Evolutionary conservation across 495 filamentous ascomycete genomes (phyloP).

Genomic region (Tuber microsphaerosporum): DNA sequence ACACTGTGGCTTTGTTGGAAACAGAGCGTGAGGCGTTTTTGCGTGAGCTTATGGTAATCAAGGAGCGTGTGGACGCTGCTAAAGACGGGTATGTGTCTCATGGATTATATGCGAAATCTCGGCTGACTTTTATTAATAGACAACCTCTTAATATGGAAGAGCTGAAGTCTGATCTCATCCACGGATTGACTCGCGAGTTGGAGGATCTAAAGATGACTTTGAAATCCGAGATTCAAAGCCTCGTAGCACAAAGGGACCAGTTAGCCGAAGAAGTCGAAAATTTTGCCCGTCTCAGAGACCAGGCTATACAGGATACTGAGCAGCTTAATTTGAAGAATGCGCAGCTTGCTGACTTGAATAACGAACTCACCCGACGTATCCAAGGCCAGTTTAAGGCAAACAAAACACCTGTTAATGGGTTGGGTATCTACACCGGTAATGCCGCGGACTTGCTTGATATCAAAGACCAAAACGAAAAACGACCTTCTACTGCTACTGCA

Average conservation of each 20-base stretch:
- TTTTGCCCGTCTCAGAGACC: conserved; percentile 74
- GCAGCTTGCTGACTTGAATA: conserved; percentile 88
- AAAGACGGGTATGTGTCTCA: conserved; percentile 48
- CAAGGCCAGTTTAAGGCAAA: conserved; percentile 85
- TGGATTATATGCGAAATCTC: neutral
- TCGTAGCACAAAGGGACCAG: conserved; percentile 74
- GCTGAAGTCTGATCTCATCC: conserved; percentile 74
- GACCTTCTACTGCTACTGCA: conserved; percentile 21
- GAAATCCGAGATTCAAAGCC: conserved; percentile 68
- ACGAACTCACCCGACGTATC: conserved; percentile 86
- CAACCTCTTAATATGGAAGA: conserved; percentile 65
- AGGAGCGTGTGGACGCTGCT: conserved; percentile 62
- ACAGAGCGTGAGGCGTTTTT: conserved; percentile 92
- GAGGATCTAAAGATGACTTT: conserved; percentile 77
- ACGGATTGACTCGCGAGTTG: conserved; percentile 79
- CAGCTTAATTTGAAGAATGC: conserved; percentile 87
- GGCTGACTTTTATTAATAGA: conserved; percentile 42
- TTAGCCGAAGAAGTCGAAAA: conserved; percentile 73
- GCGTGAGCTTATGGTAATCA: conserved; percentile 77
- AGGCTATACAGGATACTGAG: conserved; percentile 90
- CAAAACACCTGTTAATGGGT: conserved; percentile 59
- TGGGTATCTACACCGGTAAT: conserved; percentile 65
- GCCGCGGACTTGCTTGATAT: conserved; percentile 35
- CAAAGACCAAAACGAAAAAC: conserved; percentile 32
- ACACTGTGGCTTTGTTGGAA: conserved; percentile 91